Base-by-base conservation (phyloP, 257 asterid species). In the Ballota nigra region DNA sequence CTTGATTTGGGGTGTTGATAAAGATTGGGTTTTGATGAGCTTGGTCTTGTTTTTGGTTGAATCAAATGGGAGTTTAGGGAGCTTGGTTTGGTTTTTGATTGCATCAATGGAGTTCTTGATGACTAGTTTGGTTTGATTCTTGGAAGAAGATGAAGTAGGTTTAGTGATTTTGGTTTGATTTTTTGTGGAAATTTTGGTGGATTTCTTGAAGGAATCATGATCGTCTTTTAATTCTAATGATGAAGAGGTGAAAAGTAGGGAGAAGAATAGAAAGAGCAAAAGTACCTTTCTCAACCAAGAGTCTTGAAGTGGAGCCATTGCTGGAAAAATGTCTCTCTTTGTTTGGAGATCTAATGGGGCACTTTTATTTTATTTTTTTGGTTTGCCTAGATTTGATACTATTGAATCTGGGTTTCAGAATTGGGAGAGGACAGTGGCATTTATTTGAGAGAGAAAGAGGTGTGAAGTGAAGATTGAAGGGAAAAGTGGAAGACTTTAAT, bases 281-380 rank as follows among this genome's bases (percentile, higher is more conserved):
- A 86, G 82, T 71, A 80, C 83, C 85, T 83, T 84, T 36, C 0
- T 74, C 29, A 63, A 69, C 75, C 43, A 61, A 22, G 68, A 69
- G 63, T 78, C 64, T 70, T 75, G 47, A 13, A 84, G 84, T 89
- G 83, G 89, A 86, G 88, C 88, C 95, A 89, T 85, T 52, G 55
- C 65, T 33, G 58, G 77, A 52, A 59, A 73, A 76, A 82, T 63
- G 19, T 72, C 71, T 36, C 51, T 20, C 22, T 53, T 13, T 53
- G 66, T 40, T 74, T 12, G 66, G 56, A 78, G 74, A 78, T 79
- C 66, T 4, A 33, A 64, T 5, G 52, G 33, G 64, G 43, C 47
- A 51, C 31, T 24, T 59, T 12, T 63, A 8, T 58, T 68, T 10
- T 47, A 53, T 0, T 66, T 1, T 8, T 15, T 34, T 68, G 3